Evolutionary conservation across 352 stramenopile species (phyloP).

Genomic region (Pythium insidiosum): DNA sequence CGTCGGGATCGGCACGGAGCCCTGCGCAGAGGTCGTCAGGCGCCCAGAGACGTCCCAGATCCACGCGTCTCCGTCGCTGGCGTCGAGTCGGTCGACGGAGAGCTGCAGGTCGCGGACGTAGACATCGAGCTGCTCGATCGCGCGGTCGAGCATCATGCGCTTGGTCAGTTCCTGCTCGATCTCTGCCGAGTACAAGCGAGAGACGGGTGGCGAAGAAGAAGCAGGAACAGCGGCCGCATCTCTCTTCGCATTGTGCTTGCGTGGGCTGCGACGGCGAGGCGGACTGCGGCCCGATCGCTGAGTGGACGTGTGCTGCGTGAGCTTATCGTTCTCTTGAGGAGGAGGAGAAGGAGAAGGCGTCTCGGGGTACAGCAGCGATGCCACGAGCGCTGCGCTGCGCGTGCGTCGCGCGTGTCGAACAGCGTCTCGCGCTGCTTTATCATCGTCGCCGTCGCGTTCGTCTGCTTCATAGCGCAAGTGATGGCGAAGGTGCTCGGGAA

Average conservation of each 20-base stretch:
- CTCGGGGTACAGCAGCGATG: slow-evolving; percentile 13
- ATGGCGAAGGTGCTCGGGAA: slow-evolving; percentile 32
- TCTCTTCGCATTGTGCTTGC: background rate
- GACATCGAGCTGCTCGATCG: slow-evolving; percentile 22
- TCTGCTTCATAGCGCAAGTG: slow-evolving; percentile 27
- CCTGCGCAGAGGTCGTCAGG: too few relatives aligned
- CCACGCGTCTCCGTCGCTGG: slow-evolving; percentile 4
- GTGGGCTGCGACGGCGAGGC: background rate
- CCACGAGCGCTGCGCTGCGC: slow-evolving; percentile 45
- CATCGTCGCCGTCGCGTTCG: slow-evolving; percentile 7
- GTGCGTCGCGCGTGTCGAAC: slow-evolving; percentile 31
- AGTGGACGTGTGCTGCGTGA: background rate
- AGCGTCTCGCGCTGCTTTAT: slow-evolving; percentile 6
- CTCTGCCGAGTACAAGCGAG: slow-evolving; percentile 35
- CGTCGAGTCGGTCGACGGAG: slow-evolving; percentile 8
- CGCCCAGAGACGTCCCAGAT: slow-evolving; percentile 12
- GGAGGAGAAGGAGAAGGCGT: background rate
- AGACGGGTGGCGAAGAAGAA: slow-evolving; percentile 3
- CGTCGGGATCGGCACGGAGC: too few relatives aligned
- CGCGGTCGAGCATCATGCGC: slow-evolving; percentile 41
- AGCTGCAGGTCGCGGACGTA: slow-evolving; percentile 28
- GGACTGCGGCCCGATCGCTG: too few relatives aligned
- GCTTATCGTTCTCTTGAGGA: background rate
- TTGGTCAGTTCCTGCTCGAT: slow-evolving; percentile 46
- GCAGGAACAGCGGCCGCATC: background rate